Base-by-base conservation (phyloP, 2,329 filamentous ascomycete genomes). In the Cladobotryum mycophilum region DNA sequence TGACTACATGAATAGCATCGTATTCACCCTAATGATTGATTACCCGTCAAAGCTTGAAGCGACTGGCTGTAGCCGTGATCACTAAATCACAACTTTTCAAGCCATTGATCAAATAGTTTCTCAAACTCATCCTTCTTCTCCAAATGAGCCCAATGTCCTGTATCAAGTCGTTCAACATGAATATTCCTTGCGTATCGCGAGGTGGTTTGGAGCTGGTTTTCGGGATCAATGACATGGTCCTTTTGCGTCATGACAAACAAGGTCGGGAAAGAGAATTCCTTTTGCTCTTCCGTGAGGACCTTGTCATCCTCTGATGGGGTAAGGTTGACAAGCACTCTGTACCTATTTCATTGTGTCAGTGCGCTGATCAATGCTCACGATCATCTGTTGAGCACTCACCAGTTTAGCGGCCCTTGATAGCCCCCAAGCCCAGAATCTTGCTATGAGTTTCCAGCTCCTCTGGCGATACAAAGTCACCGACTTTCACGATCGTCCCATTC, bases 111-210 rank as follows among this genome's bases (percentile, higher is more conserved):
- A 8, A 45, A 13, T 3, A 35, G 25, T 13, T 35, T 22, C 12
- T 45, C 14, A 22, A 60, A 42, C 12, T 58, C 54, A 4, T 44
- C 49, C 13, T 49, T 40, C 22, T 43, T 48, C 30, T 60, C 58
- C 3, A 58, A 42, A 53, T 58, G 58, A 9, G 56, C 34, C 58
- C 58, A 60, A 25, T 60, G 58, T 2, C 58, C 56, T 1, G 56
- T 22, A 12, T 44, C 9, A 8, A 53, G 47, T 3, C 13, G 48
- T 45, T 15, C 30, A 49, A 8, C 53, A 52, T 44, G 51, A 58
- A 14, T 55, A 47, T 25, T 20, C 40, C 6, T 46, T 53, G 1
- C 40, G 35, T 17, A 38, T 18, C 9, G 43, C 17, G n/a, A 55
- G 48, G 14, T 53, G 22, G 5, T 58, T 55, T 7, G 53, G 41